A percentile compares a stretch with the other conserved stretches of the same genome.
These are phyloP conservation scores for Coemansia sp. DNA, from an alignment of 192 early-diverging fungal species.

Conservation along the genomic window DNA sequence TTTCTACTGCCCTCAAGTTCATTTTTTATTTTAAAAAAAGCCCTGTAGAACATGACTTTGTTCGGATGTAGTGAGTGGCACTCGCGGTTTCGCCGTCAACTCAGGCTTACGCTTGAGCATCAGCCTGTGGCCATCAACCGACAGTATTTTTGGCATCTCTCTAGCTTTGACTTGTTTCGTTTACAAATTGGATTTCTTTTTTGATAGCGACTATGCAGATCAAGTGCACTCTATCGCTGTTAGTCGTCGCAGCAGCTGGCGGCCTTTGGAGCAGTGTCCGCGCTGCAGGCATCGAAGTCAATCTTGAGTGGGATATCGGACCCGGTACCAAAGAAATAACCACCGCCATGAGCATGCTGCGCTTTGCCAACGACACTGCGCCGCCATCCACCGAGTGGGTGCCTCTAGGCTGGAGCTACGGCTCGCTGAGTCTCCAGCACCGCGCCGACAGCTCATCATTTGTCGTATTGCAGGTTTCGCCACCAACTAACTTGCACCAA, in stretches of 20 bases:
- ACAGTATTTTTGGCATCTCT: background rate
- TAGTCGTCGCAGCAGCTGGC: background rate
- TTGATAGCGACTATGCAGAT: background rate
- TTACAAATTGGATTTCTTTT: background rate
- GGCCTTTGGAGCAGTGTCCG: background rate
- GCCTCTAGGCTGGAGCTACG: constrained; percentile 33
- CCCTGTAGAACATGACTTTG: background rate
- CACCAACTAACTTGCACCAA: constrained; percentile 20
- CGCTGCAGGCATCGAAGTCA: constrained; percentile 15
- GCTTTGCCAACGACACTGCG: constrained; percentile 36
- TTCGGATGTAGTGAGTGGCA: background rate
- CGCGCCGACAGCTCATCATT: constrained; percentile 9
- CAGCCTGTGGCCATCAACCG: background rate
- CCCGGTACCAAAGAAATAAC: constrained; percentile 16
- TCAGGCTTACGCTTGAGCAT: background rate
- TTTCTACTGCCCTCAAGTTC: background rate
- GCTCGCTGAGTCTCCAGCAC: constrained; percentile 37
- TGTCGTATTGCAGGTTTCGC: constrained; percentile 37
- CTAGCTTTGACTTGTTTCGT: background rate
- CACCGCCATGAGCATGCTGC: constrained; percentile 32
- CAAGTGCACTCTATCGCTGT: background rate
- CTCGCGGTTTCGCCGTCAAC: background rate
- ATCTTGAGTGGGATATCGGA: constrained; percentile 34
- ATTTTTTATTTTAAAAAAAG: background rate
- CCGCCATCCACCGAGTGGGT: constrained; percentile 42